Percentiles rank a stretch among this genome's conserved stretches.
phyloP scores from a whole-genome alignment of 2,329 filamentous ascomycete genomes.

The Alternaria longipes region DNA sequence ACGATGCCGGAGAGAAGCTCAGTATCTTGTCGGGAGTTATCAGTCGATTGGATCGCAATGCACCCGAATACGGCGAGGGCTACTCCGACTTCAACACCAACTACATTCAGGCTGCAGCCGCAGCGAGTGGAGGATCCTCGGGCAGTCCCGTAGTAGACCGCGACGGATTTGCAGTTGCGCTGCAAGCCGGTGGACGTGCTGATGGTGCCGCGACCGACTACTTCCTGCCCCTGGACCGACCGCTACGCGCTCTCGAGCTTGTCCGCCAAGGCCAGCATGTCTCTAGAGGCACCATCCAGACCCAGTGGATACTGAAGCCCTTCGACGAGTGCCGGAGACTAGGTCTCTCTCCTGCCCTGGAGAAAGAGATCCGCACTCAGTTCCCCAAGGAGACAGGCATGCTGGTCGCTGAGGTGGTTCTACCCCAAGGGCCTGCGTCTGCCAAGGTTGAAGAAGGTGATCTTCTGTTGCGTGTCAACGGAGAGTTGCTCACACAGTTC shows the following conservation, averaged over 20 bases:
- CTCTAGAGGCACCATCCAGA: slow-evolving; percentile 95
- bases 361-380: slow-evolving; percentile 80
- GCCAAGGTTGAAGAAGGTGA: slow-evolving; percentile 92
- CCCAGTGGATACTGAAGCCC: slow-evolving; percentile 94
- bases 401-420: slow-evolving; percentile 93
- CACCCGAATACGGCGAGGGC: slow-evolving; percentile 92
- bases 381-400: slow-evolving; percentile 96
- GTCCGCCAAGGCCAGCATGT: slow-evolving; percentile 79
- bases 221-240: slow-evolving; percentile 92
- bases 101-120: slow-evolving; percentile 97
- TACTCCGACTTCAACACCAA: slow-evolving; percentile 97
- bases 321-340: slow-evolving; percentile 96
- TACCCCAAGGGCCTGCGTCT: slow-evolving; percentile 89
- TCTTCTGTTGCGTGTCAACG: slow-evolving; percentile 91
- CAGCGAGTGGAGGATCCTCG: slow-evolving; percentile 96
- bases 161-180: slow-evolving; percentile 87
- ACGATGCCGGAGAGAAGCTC: slow-evolving; percentile 97
- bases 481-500: slow-evolving; percentile 91
- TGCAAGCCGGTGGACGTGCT: slow-evolving; percentile 92
- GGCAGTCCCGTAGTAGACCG: slow-evolving; percentile 97
- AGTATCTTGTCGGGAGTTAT: slow-evolving; percentile 98
- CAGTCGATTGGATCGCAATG: slow-evolving; percentile 93
- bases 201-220: slow-evolving; percentile 98
- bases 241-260: slow-evolving; percentile 84
- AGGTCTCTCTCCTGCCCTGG: slow-evolving; percentile 84